A percentile compares a stretch with the other conserved stretches of the same genome.
Evolutionary conservation across 139 green algal species (phyloP).

Genomic region (Klebsormidium nitens): DNA sequence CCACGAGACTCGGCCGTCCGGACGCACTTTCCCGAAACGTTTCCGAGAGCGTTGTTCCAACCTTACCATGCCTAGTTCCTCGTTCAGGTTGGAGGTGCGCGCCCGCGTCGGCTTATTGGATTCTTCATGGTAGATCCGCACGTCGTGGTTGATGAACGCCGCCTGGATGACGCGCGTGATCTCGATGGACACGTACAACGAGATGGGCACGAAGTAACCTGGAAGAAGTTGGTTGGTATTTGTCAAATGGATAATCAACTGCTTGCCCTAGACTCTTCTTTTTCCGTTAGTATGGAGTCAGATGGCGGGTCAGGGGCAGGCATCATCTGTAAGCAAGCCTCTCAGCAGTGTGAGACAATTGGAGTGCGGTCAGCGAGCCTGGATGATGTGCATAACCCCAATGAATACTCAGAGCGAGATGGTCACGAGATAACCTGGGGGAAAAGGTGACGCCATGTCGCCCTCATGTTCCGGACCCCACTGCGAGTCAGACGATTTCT

Average conservation of each 20-base stretch:
- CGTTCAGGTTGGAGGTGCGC: slow-evolving; percentile 90
- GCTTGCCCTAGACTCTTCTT: too few relatives aligned
- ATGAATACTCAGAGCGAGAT: slow-evolving; percentile 97
- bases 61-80: slow-evolving; percentile 82
- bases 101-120: slow-evolving; percentile 64
- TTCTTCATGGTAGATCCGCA: slow-evolving; percentile 44
- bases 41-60: too few relatives aligned
- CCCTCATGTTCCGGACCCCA: too few relatives aligned
- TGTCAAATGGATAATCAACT: slow-evolving; percentile 96
- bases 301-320: too few relatives aligned
- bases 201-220: slow-evolving; percentile 97
- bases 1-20: too few relatives aligned
- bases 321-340: too few relatives aligned
- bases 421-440: slow-evolving; percentile 82
- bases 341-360: too few relatives aligned
- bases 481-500: too few relatives aligned
- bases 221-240: slow-evolving; percentile 68
- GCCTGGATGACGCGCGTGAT: slow-evolving; percentile 69
- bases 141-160: slow-evolving; percentile 50
- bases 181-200: slow-evolving; percentile 95
- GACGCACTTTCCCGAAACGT: too few relatives aligned
- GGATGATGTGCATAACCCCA: slow-evolving; percentile 78
- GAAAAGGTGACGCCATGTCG: not conserved
- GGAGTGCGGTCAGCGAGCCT: slow-evolving; percentile 40
- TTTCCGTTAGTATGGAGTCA: too few relatives aligned